Conservation (phyloP, 441 rosid genomes). For the Pelargonium hybrid region DNA sequence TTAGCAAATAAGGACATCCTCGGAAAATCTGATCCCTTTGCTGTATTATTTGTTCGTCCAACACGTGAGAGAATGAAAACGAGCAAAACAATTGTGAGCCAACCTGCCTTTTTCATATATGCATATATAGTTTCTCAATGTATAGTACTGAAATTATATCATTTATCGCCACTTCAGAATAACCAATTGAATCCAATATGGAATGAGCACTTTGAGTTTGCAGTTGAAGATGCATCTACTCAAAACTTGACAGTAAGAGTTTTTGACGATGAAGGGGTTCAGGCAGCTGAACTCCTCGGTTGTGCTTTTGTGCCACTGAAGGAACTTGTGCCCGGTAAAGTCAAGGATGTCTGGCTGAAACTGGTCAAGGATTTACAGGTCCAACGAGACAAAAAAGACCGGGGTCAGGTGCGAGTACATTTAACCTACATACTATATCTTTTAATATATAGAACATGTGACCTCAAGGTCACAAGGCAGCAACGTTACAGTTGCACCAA, state of each 20-base stretch:
- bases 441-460: no score
- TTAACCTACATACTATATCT: not conserved
- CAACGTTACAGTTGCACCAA: no score
- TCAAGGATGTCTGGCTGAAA: constrained; percentile 73
- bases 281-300: constrained; percentile 67
- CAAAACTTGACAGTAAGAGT: constrained; percentile 70
- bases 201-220: constrained; percentile 40
- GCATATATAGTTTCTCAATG: not conserved
- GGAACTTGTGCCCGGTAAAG: constrained; percentile 77
- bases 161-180: constrained; percentile 31
- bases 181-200: constrained; percentile 49
- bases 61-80: constrained; percentile 53
- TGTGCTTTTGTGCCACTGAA: constrained; percentile 54
- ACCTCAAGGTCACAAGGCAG: no score
- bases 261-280: constrained; percentile 81
- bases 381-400: constrained; percentile 76
- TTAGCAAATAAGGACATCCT: constrained; percentile 77
- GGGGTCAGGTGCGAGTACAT: constrained; percentile 54
- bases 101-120: not conserved
- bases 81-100: constrained; percentile 71
- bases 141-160: not conserved
- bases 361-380: constrained; percentile 76
- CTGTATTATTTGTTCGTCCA: constrained; percentile 62
- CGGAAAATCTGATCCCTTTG: constrained; percentile 95
- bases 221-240: constrained; percentile 68